A percentile compares a stretch with the other conserved stretches of the same genome.
phyloP scores from a whole-genome alignment of 352 stramenopile species.

The Phytopythium delawarense region DNA sequence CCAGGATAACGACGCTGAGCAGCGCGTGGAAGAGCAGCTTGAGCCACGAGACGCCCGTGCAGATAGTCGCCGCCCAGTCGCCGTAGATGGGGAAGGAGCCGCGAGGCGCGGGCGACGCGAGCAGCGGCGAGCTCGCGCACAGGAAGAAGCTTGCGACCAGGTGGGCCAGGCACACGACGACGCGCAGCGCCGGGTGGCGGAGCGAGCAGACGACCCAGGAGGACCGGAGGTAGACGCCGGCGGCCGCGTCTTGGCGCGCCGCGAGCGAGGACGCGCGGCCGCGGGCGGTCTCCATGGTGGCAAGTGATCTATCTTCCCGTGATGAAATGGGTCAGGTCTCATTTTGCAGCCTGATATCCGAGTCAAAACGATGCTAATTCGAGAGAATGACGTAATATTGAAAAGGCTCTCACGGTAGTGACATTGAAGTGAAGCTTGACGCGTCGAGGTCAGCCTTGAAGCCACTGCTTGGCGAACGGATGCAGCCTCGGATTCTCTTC shows the following conservation, averaged over 20 bases:
- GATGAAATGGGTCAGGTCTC: not conserved
- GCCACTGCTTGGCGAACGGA: slow-evolving; percentile 4
- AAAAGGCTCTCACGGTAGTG: not conserved
- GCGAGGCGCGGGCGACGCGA: slow-evolving; percentile 23
- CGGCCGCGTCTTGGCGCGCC: not conserved
- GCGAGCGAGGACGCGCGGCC: not conserved
- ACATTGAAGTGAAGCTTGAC: not conserved
- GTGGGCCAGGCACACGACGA: slow-evolving; percentile 31
- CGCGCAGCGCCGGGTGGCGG: slow-evolving; percentile 30
- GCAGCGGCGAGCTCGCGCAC: slow-evolving; percentile 36
- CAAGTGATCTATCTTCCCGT: no score
- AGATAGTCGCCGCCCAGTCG: slow-evolving; percentile 16
- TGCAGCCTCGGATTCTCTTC: slow-evolving; percentile 5
- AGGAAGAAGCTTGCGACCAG: slow-evolving; percentile 31
- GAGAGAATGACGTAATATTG: not conserved
- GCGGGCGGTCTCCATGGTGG: not conserved
- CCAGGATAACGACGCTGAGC: slow-evolving; percentile 13
- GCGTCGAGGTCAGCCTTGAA: not conserved
- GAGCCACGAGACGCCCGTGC: slow-evolving; percentile 16
- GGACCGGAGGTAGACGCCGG: slow-evolving; percentile 26
- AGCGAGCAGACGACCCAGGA: slow-evolving; percentile 37
- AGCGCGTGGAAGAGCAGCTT: slow-evolving; percentile 33
- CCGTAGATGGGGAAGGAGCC: slow-evolving; percentile 38
- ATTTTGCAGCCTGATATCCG: not conserved
- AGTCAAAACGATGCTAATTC: not conserved